These are phyloP conservation scores for Boletus tylopilopsis DNA, from an alignment of 768 basidiomycete genomes.

Conservation along the genomic window DNA sequence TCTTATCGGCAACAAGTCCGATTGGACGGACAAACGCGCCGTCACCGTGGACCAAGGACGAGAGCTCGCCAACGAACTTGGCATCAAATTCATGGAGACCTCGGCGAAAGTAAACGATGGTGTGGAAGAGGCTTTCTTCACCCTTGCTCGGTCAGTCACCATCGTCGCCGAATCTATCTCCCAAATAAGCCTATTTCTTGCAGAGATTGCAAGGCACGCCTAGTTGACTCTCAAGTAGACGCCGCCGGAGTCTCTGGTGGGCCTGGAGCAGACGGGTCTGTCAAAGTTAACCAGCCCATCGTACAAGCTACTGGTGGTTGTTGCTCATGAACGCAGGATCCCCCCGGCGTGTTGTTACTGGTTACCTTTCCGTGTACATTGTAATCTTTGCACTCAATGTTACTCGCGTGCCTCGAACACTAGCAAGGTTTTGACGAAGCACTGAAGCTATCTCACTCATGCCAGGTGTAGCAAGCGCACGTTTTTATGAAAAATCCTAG, in stretches of 20 bases:
- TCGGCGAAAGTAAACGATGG: slow-evolving; percentile 96
- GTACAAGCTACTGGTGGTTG: slow-evolving; percentile 45
- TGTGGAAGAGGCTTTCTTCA: slow-evolving; percentile 98
- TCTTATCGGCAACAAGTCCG: slow-evolving; percentile 97
- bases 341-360: too few relatives aligned
- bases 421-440: too few relatives aligned
- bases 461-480: too few relatives aligned
- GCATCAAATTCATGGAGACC: slow-evolving; percentile 97
- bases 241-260: slow-evolving; percentile 37
- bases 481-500: too few relatives aligned
- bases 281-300: slow-evolving; percentile 62
- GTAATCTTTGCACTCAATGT: too few relatives aligned
- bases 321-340: slow-evolving; percentile 55
- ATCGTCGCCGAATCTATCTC: not conserved
- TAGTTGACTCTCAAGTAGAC: slow-evolving; percentile 91
- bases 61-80: slow-evolving; percentile 88
- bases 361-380: too few relatives aligned
- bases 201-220: slow-evolving; percentile 95
- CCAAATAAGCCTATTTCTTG: not conserved
- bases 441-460: too few relatives aligned
- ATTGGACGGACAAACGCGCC: slow-evolving; percentile 94
- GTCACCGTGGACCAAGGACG: slow-evolving; percentile 91
- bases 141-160: slow-evolving; percentile 77
- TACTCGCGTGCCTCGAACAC: too few relatives aligned
- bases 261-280: slow-evolving; percentile 48